Evolutionary conservation across 495 filamentous ascomycete species (phyloP), one percentile per base, ranked within the genome.

Genomic region (Viridothelium virens): DNA sequence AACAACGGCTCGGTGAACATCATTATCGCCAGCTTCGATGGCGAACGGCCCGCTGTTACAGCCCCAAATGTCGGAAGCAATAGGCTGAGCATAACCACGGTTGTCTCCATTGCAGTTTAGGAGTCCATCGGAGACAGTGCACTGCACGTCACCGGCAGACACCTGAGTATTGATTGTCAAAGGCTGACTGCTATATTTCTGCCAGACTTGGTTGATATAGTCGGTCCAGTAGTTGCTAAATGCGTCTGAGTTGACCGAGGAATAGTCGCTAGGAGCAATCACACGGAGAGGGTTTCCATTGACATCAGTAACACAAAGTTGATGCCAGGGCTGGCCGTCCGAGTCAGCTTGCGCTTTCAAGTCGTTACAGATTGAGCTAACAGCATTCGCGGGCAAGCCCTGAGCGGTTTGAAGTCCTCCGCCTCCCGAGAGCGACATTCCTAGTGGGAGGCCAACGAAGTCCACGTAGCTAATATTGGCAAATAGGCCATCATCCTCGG

Each of bases 401-500:
- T 68, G 62, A 3, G 77, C 77, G 3, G 64, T 65, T 63, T 80
- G 78, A 3, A 64, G 71, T 48, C 67, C 63, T n/a, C 74, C 75
- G 61, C 64, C 69, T 39, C 64, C 69, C 31, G 73, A 67, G 16
- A 82, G 62, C 31, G 65, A 71, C 73, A 81, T 77, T 18, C 76
- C 74, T 47, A 81, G 72, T 36, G 74, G 67, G 7, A 80, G 67
- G 46, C 78, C 78, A 66, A 80, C 79, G 64, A 82, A 82, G 66
- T 82, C 80, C 25, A 82, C 79, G 65, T 77, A 80, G 56, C 72
- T 77, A 63, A 82, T 77, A 69, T 82, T 79, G 68, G 77, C 77
- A 36, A 70, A 82, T 25, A 81, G 72, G 3, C 73, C 75, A 25
- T 66, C 66, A 50, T 74, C 69, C n/a, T 70, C 69, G 0, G 71